Base-by-base conservation (phyloP, 2,329 filamentous ascomycete genomes). In the Beauveria scarabaeidicola region DNA sequence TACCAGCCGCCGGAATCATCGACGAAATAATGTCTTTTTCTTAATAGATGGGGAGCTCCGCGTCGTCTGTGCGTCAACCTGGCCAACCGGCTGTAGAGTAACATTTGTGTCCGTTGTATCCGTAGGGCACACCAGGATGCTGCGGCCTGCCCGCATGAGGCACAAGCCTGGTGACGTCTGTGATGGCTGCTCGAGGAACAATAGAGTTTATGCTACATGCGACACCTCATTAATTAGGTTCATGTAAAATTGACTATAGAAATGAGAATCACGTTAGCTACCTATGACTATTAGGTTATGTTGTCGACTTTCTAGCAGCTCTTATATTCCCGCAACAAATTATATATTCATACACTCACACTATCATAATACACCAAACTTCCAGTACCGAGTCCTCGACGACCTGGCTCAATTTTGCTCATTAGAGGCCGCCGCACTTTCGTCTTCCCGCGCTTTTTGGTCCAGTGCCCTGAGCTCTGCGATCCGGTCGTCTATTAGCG, bases 401-500 rank as follows among this genome's bases (percentile, higher is more conserved):
- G 13, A 44, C 19, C 29, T 38, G 13, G 11, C 41, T 53, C 41
- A 53, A 10, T 46, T 38, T 19, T 53, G 17, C 50, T 59, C 32
- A 36, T 40, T 13, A 29, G 29, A 3, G 27, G 3, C 32, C 17
- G 17, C 19, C 10, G 23, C 25, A 8, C 23, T 51, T 40, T 52
- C 58, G n/a, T 51, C 38, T 40, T 59, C 51, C 36, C 21, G 41
- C 19, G 58, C 32, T 50, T 54, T 36, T 21, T 58, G 60, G 27
- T 62, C 56, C 25, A 52, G 7, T 61, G 61, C 60, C 58, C 66
- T 63, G 21, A 78, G 56, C 48, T 73, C 70, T 1, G 69, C 80
- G 64, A 94, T 89, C 67, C 84, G 85, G 58, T 93, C 90, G 66
- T 94, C 89, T 40, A 93, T 78, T 5, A 94, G 71, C 0, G 89